Conservation (phyloP, 225 moss, liverwort and hornwort species). For the Takakia lepidozioides region DNA sequence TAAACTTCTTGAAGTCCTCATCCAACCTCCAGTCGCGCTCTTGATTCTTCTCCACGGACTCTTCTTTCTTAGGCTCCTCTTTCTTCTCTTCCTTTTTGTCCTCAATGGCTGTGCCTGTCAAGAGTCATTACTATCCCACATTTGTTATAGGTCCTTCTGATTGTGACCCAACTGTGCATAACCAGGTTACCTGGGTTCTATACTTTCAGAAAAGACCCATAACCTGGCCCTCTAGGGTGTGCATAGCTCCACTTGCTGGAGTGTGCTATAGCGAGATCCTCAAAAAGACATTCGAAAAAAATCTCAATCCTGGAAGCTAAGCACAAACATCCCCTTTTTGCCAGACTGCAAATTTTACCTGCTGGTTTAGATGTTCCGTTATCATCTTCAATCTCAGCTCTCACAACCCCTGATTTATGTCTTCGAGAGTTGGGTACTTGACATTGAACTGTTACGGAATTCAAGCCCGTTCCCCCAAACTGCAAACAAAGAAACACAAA, state of each 20-base stretch:
- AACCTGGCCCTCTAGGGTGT: too few relatives aligned
- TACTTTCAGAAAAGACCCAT: too few relatives aligned
- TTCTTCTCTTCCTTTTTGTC: constrained; percentile 25
- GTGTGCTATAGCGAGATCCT: neutral
- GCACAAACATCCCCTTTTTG: neutral
- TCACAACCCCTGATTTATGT: constrained; percentile 2
- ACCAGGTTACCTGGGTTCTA: neutral
- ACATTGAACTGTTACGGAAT: too few relatives aligned
- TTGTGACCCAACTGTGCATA: neutral
- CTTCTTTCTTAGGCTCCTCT: constrained; percentile 24
- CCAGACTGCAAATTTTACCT: constrained; percentile 13
- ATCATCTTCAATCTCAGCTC: constrained; percentile 48
- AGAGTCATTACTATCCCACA: neutral
- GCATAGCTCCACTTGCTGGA: too few relatives aligned
- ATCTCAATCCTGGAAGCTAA: neutral
- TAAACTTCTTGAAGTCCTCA: constrained; percentile 72
- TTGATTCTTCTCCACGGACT: constrained; percentile 50
- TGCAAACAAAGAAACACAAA: too few relatives aligned
- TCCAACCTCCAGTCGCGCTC: constrained; percentile 84
- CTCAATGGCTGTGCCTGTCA: constrained; percentile 33
- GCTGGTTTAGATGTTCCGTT: constrained; percentile 39
- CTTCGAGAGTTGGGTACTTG: too few relatives aligned
- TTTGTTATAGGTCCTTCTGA: neutral
- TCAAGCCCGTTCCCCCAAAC: too few relatives aligned
- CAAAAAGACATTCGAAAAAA: neutral